Conservation (phyloP, 2,329 filamentous ascomycete species). For the Xylaria sp. region DNA sequence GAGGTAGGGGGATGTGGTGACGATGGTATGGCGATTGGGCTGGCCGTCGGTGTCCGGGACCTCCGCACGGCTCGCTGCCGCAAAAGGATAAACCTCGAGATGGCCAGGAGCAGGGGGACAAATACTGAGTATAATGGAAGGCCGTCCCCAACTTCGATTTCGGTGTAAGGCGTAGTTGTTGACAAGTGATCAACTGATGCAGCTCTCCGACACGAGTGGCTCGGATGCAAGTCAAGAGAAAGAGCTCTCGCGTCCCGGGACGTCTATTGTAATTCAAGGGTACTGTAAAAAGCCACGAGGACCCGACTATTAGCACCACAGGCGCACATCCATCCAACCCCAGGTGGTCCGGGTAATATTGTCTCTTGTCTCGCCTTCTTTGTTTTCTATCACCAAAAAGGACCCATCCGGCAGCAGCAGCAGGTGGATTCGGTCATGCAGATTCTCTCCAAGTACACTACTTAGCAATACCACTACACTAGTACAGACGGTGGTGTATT, state of each 20-base stretch:
- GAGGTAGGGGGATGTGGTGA: not conserved
- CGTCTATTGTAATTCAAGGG: not conserved
- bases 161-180: slow-evolving; percentile 20
- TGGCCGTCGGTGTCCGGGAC: slow-evolving; percentile 15
- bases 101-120: slow-evolving; percentile 13
- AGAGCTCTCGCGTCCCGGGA: not conserved
- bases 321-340: not conserved
- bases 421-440: slow-evolving; percentile 29
- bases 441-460: slow-evolving; percentile 13
- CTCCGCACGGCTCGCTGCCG: slow-evolving; percentile 21
- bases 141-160: slow-evolving; percentile 11
- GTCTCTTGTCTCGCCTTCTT: slow-evolving; percentile 18
- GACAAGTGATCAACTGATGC: slow-evolving; percentile 11
- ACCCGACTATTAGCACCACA: not conserved
- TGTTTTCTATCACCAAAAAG: not conserved
- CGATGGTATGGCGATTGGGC: not conserved
- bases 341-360: slow-evolving; percentile 22
- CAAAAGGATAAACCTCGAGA: not conserved
- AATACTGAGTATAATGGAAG: not conserved
- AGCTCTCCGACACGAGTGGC: slow-evolving; percentile 15
- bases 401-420: slow-evolving; percentile 8
- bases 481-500: not conserved
- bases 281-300: slow-evolving; percentile 8
- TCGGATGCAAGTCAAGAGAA: not conserved
- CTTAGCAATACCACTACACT: not conserved